These are phyloP conservation scores for Scutellaria barbata DNA, from an alignment of 257 asterid species.

Conservation along the genomic window DNA sequence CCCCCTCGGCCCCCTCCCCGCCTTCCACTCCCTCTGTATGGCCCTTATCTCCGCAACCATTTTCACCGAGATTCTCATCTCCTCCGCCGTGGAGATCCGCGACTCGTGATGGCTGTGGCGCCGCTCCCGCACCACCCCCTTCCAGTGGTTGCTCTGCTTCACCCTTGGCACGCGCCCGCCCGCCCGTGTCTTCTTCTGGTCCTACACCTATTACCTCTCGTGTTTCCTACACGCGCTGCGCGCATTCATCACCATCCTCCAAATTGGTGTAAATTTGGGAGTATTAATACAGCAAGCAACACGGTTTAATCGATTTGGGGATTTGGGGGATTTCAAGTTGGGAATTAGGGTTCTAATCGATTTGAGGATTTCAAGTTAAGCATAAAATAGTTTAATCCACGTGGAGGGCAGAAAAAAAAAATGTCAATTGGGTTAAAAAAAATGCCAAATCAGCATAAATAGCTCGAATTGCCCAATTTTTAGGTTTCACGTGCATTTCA, in stretches of 20 bases:
- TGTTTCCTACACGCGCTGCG: conserved; percentile 71
- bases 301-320: too few relatives aligned
- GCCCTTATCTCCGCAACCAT: conserved; percentile 66
- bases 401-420: too few relatives aligned
- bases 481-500: too few relatives aligned
- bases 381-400: too few relatives aligned
- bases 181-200: conserved; percentile 88
- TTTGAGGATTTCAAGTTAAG: too few relatives aligned
- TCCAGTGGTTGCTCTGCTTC: conserved; percentile 78
- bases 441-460: too few relatives aligned
- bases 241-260: conserved; percentile 46
- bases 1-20: conserved; percentile 75
- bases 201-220: conserved; percentile 69
- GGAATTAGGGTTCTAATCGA: too few relatives aligned
- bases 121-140: conserved; percentile 57
- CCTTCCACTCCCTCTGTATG: conserved; percentile 70
- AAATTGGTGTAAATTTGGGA: too few relatives aligned
- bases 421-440: too few relatives aligned
- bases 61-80: conserved; percentile 65
- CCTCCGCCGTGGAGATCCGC: conserved; percentile 77
- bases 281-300: too few relatives aligned
- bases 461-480: too few relatives aligned
- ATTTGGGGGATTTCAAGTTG: too few relatives aligned
- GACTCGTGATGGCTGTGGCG: conserved; percentile 81
- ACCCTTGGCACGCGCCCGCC: conserved; percentile 85